Conservation (phyloP, 2,329 filamentous ascomycete genomes). For the Akanthomyces uredinophilus region DNA sequence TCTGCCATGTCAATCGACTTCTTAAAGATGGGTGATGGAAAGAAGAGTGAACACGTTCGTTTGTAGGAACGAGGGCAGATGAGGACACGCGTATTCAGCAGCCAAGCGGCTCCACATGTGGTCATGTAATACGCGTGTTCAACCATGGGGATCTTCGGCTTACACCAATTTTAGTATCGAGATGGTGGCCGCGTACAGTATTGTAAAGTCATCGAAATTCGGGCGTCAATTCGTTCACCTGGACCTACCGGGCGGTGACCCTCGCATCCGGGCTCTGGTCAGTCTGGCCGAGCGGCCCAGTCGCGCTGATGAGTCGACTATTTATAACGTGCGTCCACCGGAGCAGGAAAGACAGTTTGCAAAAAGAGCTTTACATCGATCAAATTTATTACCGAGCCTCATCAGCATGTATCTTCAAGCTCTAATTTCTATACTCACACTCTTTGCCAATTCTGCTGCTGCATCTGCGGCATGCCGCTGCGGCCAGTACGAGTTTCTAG, state of each 20-base stretch:
- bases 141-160: no score
- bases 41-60: neutral
- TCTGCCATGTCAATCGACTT: neutral
- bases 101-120: neutral
- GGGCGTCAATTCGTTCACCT: no score
- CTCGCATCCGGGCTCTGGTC: no score
- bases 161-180: no score
- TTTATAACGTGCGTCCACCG: no score
- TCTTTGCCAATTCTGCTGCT: neutral
- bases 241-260: no score
- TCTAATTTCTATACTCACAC: neutral
- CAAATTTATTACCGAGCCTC: neutral
- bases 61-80: neutral
- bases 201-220: no score
- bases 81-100: neutral
- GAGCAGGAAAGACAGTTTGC: no score
- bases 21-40: neutral
- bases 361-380: no score
- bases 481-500: neutral
- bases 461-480: neutral
- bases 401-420: neutral
- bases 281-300: no score
- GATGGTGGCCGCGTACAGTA: no score
- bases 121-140: neutral
- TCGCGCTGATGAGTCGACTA: no score